Evolutionary conservation across 148 eudicot genomes (phyloP).

Genomic region (Cornus kousa): DNA sequence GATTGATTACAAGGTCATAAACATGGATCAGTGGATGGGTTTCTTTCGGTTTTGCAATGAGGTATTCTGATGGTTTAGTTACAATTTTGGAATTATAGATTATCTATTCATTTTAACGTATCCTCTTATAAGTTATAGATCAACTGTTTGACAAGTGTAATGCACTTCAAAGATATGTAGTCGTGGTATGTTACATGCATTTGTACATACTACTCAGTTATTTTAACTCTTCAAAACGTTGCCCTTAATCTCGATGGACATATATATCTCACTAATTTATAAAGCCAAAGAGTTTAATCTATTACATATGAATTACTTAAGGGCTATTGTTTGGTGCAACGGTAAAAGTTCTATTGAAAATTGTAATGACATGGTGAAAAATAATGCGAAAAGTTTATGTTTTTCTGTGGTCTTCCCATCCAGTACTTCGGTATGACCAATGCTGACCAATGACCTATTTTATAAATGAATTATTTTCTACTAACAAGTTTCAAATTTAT

Average conservation of each 20-base stretch:
- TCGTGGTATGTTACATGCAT: not conserved
- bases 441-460: too few relatives aligned
- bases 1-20: constrained; percentile 87
- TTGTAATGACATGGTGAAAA: too few relatives aligned
- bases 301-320: not conserved
- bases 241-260: not conserved
- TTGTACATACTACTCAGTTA: not conserved
- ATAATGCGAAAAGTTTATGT: too few relatives aligned
- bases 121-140: not conserved
- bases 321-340: not conserved
- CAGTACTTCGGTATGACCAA: too few relatives aligned
- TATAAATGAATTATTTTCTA: too few relatives aligned
- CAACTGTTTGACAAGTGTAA: constrained; percentile 2
- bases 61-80: constrained; percentile 39
- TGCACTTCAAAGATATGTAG: not conserved
- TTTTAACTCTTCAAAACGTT: not conserved
- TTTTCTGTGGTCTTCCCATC: too few relatives aligned
- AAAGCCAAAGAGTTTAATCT: not conserved
- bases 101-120: not conserved
- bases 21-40: constrained; percentile 97
- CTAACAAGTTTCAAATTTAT: too few relatives aligned
- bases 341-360: too few relatives aligned
- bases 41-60: constrained; percentile 85
- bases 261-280: not conserved
- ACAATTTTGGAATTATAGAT: not conserved